phyloP scores from a whole-genome alignment of 2,329 filamentous ascomycete genomes.

The Fusarium nanum region DNA sequence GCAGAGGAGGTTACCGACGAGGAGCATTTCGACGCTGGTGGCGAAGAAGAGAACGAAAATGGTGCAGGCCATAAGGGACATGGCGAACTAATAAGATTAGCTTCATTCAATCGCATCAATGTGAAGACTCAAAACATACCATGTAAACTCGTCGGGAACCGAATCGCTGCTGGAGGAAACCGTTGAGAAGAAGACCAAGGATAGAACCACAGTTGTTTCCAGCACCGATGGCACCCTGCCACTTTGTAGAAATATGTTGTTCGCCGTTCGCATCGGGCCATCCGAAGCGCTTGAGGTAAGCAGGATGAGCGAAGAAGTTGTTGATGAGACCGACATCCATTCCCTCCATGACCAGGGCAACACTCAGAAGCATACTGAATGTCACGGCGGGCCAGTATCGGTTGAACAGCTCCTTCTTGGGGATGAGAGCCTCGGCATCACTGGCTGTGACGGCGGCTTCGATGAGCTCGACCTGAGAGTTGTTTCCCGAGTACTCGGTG shows the following conservation, averaged over 20 bases:
- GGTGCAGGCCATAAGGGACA: slow-evolving; percentile 54
- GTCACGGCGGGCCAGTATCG: slow-evolving; percentile 47
- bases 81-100: slow-evolving; percentile 43
- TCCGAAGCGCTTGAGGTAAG: slow-evolving; percentile 58
- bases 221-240: slow-evolving; percentile 62
- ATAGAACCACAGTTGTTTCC: slow-evolving; percentile 61
- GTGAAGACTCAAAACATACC: slow-evolving; percentile 45
- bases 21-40: slow-evolving; percentile 53
- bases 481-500: slow-evolving; percentile 43
- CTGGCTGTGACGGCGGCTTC: slow-evolving; percentile 49
- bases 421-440: slow-evolving; percentile 46
- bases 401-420: slow-evolving; percentile 49
- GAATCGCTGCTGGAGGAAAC: slow-evolving; percentile 59
- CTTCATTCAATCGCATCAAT: fast-evolving
- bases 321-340: slow-evolving; percentile 57
- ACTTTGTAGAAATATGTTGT: slow-evolving; percentile 57
- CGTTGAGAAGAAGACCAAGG: slow-evolving; percentile 62
- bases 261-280: slow-evolving; percentile 48
- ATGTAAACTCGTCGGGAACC: slow-evolving; percentile 61
- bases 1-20: slow-evolving; percentile 58
- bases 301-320: slow-evolving; percentile 57
- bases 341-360: slow-evolving; percentile 54
- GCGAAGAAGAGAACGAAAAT: slow-evolving; percentile 63
- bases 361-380: slow-evolving; percentile 48
- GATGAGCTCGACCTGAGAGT: slow-evolving; percentile 47